phyloP scores from a whole-genome alignment of 2,329 filamentous ascomycete genomes.

The Cercospora sesami region DNA sequence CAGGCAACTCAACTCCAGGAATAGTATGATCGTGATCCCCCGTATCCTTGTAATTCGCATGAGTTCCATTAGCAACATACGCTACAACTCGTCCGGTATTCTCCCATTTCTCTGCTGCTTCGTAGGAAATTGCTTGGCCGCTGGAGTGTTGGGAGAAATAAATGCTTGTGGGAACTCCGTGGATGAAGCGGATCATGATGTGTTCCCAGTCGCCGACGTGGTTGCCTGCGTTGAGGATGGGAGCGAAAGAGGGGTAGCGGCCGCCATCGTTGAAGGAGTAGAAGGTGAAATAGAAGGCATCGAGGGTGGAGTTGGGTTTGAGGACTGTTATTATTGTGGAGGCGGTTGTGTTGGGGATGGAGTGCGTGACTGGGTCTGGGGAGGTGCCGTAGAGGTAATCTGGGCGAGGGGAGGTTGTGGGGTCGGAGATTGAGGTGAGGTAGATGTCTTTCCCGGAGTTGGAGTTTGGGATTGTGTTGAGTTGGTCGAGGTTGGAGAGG shows the following conservation, averaged over 20 bases:
- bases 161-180: conserved; percentile 56
- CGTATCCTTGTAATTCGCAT: conserved; percentile 63
- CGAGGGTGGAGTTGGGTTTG: conserved; percentile 54
- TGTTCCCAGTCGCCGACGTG: conserved; percentile 66
- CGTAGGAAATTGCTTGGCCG: conserved; percentile 64
- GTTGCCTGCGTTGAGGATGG: conserved; percentile 44
- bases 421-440: conserved; percentile 48
- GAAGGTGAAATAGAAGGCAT: conserved; percentile 66
- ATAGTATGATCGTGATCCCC: conserved; percentile 65
- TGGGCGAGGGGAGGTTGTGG: conserved; percentile 38
- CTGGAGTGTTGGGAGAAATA: conserved; percentile 65
- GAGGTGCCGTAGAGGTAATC: conserved; percentile 52
- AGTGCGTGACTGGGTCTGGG: conserved; percentile 52
- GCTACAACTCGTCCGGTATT: conserved; percentile 51
- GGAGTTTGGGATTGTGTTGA: conserved; percentile 43
- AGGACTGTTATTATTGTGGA: conserved; percentile 59
- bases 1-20: conserved; percentile 59
- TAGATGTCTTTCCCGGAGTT: conserved; percentile 41
- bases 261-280: conserved; percentile 57
- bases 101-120: conserved; percentile 52
- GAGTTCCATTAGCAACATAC: conserved; percentile 62
- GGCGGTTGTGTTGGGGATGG: conserved; percentile 52
- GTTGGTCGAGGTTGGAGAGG: conserved; percentile 46
- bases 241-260: conserved; percentile 21
- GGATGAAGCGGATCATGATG: conserved; percentile 64